A percentile compares a stretch with the other conserved stretches of the same genome.
These are phyloP conservation scores for Mortierella polycephala DNA, from an alignment of 371 early-diverging fungal species.

Conservation along the genomic window DNA sequence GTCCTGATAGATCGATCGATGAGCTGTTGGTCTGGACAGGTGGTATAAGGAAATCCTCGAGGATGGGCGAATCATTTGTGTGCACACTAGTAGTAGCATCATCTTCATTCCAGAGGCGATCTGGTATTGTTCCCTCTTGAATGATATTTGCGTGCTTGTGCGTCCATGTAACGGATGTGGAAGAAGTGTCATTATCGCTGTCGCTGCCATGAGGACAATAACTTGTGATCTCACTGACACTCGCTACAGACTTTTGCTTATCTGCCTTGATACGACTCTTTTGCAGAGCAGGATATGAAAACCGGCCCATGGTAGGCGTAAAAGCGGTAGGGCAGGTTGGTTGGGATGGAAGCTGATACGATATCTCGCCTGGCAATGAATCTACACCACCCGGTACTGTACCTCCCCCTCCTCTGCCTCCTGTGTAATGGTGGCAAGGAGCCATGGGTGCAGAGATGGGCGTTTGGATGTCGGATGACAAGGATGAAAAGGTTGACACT, in stretches of 20 bases:
- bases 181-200: no score
- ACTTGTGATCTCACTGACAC: no score
- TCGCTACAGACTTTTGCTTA: not conserved
- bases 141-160: slow-evolving; percentile 12
- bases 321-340: slow-evolving; percentile 4
- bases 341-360: slow-evolving; percentile 26
- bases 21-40: no score
- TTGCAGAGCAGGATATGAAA: not conserved
- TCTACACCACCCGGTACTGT: not conserved
- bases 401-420: not conserved
- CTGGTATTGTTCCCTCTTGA: slow-evolving; percentile 5
- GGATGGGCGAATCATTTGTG: not conserved
- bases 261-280: not conserved
- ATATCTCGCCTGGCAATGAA: slow-evolving; percentile 14
- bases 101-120: slow-evolving; percentile 17
- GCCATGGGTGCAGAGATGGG: slow-evolving; percentile 1
- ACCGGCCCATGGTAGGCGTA: not conserved
- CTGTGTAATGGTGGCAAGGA: not conserved
- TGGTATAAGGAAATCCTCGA: not conserved
- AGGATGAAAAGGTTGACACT: no score
- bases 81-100: not conserved
- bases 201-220: no score
- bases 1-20: no score
- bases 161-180: not conserved
- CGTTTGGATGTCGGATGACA: not conserved